phyloP scores from a whole-genome alignment of 2,329 filamentous ascomycete species.

The Zasmidium angulare region DNA sequence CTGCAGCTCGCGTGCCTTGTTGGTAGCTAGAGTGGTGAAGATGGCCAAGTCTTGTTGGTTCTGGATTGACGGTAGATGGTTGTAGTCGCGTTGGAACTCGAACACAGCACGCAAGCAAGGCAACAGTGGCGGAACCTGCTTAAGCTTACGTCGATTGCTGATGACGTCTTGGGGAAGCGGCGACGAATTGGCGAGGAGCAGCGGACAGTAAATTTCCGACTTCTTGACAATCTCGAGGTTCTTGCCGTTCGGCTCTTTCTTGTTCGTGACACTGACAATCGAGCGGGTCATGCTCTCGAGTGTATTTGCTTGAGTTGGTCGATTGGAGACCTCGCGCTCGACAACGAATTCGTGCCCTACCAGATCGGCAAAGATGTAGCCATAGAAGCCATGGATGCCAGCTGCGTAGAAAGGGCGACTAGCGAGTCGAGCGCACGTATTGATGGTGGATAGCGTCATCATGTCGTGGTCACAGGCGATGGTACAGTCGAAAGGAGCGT shows the following conservation, averaged over 20 bases:
- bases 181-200: slow-evolving; percentile 80
- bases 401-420: slow-evolving; percentile 85
- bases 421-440: slow-evolving; percentile 78
- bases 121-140: slow-evolving; percentile 77
- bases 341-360: slow-evolving; percentile 88
- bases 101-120: slow-evolving; percentile 87
- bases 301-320: slow-evolving; percentile 53
- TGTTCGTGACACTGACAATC: slow-evolving; percentile 69
- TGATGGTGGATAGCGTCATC: slow-evolving; percentile 72
- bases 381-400: slow-evolving; percentile 83
- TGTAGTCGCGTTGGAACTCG: slow-evolving; percentile 65
- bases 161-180: slow-evolving; percentile 67
- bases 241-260: slow-evolving; percentile 64
- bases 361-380: slow-evolving; percentile 91
- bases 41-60: slow-evolving; percentile 64
- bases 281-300: slow-evolving; percentile 76
- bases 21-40: slow-evolving; percentile 76
- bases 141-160: slow-evolving; percentile 65
- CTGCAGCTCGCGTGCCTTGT: slow-evolving; percentile 69
- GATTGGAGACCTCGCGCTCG: slow-evolving; percentile 78
- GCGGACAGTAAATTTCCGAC: slow-evolving; percentile 84
- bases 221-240: slow-evolving; percentile 85
- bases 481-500: slow-evolving; percentile 75
- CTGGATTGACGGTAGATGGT: slow-evolving; percentile 39
- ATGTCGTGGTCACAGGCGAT: slow-evolving; percentile 88